Percentiles rank a stretch among this genome's conserved stretches.
Conservation (phyloP, 2,329 filamentous ascomycete genomes). For the Tolypocladium ophioglossoides region DNA sequence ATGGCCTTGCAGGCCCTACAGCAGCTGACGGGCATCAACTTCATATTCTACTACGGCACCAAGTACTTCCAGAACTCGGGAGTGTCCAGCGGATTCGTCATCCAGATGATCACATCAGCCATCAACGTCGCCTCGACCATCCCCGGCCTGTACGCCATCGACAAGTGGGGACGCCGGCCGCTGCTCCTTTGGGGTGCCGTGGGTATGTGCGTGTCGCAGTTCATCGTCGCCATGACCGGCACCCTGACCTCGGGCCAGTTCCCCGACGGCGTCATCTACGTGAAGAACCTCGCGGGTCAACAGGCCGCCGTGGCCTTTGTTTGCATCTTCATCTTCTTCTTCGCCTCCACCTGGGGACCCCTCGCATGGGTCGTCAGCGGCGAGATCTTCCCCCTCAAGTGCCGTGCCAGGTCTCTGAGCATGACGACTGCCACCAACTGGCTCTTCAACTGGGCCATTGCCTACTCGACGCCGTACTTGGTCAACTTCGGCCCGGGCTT, state of each 20-base stretch:
- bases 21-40: constrained; percentile 21
- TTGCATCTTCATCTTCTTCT: constrained; percentile 68
- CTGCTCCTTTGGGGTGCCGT: constrained; percentile 54
- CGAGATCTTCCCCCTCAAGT: constrained; percentile 53
- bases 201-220: constrained; percentile 50
- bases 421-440: constrained; percentile 66
- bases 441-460: constrained; percentile 69
- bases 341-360: constrained; percentile 59
- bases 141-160: constrained; percentile 25
- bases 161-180: constrained; percentile 35
- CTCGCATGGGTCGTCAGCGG: constrained; percentile 32
- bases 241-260: constrained; percentile 44
- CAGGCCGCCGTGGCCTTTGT: constrained; percentile 50
- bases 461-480: constrained; percentile 70
- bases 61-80: constrained; percentile 29
- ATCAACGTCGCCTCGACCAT: constrained; percentile 28
- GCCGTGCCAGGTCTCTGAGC: constrained; percentile 53
- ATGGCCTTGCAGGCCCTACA: constrained; percentile 50
- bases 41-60: constrained; percentile 26
- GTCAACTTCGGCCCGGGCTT: constrained; percentile 61
- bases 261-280: constrained; percentile 33
- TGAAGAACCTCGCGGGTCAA: constrained; percentile 40
- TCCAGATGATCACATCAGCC: constrained; percentile 27
- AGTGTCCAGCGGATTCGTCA: constrained; percentile 23
- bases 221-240: constrained; percentile 49